Evolutionary conservation across 2,329 filamentous ascomycete species (phyloP).

Genomic region (Chrysoporthe cubensis): DNA sequence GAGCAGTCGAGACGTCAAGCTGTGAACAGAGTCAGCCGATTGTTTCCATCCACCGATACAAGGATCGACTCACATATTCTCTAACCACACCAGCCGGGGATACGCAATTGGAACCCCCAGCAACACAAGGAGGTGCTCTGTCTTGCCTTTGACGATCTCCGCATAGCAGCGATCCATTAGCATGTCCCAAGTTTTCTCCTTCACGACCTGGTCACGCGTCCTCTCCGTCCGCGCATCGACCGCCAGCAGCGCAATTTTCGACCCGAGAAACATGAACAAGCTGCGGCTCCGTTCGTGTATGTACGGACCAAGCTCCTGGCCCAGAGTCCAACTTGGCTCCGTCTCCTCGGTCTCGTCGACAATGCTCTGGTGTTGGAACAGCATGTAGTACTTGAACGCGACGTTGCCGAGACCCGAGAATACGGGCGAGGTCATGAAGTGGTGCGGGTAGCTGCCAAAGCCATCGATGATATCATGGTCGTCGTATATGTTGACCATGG

Average conservation of each 20-base stretch:
- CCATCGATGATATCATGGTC: slow-evolving; percentile 93
- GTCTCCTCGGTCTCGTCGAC: slow-evolving; percentile 76
- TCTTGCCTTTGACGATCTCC: slow-evolving; percentile 82
- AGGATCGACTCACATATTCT: slow-evolving; percentile 64
- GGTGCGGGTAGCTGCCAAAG: slow-evolving; percentile 88
- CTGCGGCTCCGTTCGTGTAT: slow-evolving; percentile 86
- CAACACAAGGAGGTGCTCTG: slow-evolving; percentile 87
- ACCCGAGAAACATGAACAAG: slow-evolving; percentile 82
- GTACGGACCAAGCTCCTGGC: slow-evolving; percentile 80
- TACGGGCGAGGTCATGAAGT: slow-evolving; percentile 88
- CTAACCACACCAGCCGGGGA: slow-evolving; percentile 73
- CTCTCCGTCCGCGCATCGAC: slow-evolving; percentile 92
- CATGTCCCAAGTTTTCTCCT: slow-evolving; percentile 79
- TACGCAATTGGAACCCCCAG: slow-evolving; percentile 85
- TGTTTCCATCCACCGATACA: not conserved
- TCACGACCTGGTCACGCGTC: slow-evolving; percentile 79
- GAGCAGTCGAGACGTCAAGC: slow-evolving; percentile 81
- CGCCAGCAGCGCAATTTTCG: slow-evolving; percentile 79
- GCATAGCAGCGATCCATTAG: slow-evolving; percentile 84
- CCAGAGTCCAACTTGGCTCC: slow-evolving; percentile 92
- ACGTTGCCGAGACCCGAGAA: slow-evolving; percentile 89
- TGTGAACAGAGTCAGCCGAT: slow-evolving; percentile 38
- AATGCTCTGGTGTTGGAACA: slow-evolving; percentile 96
- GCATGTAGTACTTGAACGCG: slow-evolving; percentile 98
- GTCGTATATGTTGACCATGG: slow-evolving; percentile 98